Evolutionary conservation across 768 basidiomycete species (phyloP).

Genomic region (Podaxis sp.): DNA sequence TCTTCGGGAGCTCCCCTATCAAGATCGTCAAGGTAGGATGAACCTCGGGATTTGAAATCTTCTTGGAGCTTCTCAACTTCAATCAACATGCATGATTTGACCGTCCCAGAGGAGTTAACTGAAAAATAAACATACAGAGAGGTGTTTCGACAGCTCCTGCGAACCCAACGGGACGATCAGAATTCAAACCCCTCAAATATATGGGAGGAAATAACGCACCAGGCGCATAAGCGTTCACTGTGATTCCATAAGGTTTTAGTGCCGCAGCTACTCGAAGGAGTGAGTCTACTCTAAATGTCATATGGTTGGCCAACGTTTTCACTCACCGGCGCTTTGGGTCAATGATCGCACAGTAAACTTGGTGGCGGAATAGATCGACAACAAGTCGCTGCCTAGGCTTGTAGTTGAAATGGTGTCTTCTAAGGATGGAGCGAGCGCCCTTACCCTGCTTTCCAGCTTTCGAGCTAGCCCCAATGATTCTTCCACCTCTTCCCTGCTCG

Average conservation of each 20-base stretch:
- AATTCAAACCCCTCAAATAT: not conserved
- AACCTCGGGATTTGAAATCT: not conserved
- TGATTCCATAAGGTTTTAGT: conserved; percentile 37
- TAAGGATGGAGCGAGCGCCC: not conserved
- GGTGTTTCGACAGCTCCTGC: conserved; percentile 7
- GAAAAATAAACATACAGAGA: not conserved
- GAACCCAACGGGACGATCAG: not conserved
- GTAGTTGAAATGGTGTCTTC: conserved; percentile 21
- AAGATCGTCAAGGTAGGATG: not conserved
- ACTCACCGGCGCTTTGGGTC: conserved; percentile 38
- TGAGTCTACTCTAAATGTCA: not conserved
- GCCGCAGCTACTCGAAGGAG: conserved; percentile 29
- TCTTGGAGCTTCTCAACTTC: not conserved
- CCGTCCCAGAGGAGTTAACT: not conserved
- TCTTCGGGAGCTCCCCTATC: conserved; percentile 15
- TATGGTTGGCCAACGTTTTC: not conserved
- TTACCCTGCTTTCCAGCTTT: conserved; percentile 29
- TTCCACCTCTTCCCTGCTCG: conserved; percentile 53
- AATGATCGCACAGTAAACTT: conserved; percentile 43
- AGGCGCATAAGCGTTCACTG: conserved; percentile 44
- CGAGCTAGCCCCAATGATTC: conserved; percentile 51
- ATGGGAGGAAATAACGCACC: conserved; percentile 19
- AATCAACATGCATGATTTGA: not conserved
- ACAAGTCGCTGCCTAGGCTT: not conserved
- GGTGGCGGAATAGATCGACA: conserved; percentile 29